Percentiles rank a stretch among this genome's conserved stretches.
Conservation (phyloP, 176 grass and related monocot genomes). For the Triticum urartu region DNA sequence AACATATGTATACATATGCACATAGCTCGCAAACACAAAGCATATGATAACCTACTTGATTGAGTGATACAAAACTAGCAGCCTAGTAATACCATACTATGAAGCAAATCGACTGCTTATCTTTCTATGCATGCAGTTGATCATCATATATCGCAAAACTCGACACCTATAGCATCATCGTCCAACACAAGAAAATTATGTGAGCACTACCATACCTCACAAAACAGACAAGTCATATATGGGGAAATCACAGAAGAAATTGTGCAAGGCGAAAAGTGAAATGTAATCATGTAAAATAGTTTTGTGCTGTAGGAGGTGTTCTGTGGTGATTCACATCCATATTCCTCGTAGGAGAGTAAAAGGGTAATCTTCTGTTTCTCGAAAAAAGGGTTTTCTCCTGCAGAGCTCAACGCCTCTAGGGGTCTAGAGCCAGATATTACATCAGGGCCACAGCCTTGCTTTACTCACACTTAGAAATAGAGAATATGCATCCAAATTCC, state of each 20-base stretch:
- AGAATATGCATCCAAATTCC: not conserved
- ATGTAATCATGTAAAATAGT: not conserved
- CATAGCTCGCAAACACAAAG: not conserved
- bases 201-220: not conserved
- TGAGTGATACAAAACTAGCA: not conserved
- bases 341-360: not conserved
- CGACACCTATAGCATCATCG: not conserved
- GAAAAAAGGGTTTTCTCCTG: not conserved
- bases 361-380: too few species aligned
- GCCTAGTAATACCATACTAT: not conserved
- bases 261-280: not conserved
- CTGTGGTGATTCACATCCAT: not conserved
- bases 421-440: not conserved
- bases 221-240: not conserved
- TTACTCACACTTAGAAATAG: not conserved
- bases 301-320: not conserved
- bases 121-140: not conserved
- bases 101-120: not conserved
- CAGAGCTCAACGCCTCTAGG: not conserved
- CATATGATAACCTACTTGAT: not conserved
- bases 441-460: not conserved
- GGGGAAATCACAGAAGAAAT: not conserved
- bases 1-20: not conserved
- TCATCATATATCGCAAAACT: slow-evolving; percentile 2
- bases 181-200: not conserved